These are phyloP conservation scores for Myriangium duriaei DNA, from an alignment of 2,329 filamentous ascomycete genomes.

Conservation along the genomic window DNA sequence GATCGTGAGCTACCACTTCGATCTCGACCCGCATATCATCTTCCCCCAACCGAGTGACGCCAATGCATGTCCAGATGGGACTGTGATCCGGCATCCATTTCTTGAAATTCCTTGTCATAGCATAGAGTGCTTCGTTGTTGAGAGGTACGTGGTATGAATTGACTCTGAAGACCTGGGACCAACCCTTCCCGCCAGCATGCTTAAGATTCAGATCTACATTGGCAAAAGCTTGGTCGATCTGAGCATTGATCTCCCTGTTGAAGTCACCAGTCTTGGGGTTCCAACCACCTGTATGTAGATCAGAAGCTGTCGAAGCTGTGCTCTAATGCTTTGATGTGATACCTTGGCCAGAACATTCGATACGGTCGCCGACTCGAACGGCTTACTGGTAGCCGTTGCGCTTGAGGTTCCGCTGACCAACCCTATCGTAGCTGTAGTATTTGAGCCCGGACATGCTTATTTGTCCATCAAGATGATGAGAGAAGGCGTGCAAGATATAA, in stretches of 20 bases:
- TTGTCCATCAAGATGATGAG: too few species aligned
- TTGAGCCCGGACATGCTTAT: conserved; percentile 1
- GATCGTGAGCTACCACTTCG: conserved; percentile 30
- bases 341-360: conserved; percentile 28
- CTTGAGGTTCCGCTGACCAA: conserved; percentile 25
- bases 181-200: conserved; percentile 43
- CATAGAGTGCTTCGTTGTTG: conserved; percentile 18
- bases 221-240: conserved; percentile 36
- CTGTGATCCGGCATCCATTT: conserved; percentile 41
- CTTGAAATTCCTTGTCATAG: conserved; percentile 36
- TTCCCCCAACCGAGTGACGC: conserved; percentile 35
- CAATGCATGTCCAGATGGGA: conserved; percentile 43
- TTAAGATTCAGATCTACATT: conserved; percentile 43
- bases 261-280: conserved; percentile 17
- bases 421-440: conserved; percentile 22
- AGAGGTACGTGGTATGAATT: conserved; percentile 19
- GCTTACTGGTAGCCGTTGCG: conserved; percentile 24
- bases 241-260: conserved; percentile 16
- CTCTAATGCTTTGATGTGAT: not conserved
- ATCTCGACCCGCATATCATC: conserved; percentile 47
- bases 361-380: conserved; percentile 24
- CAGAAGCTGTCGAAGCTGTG: not conserved
- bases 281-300: conserved; percentile 22
- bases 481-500: too few species aligned
- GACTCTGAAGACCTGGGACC: conserved; percentile 38